Percentiles rank a stretch among this genome's conserved stretches.
These are phyloP conservation scores for Pseudogymnoascus sp. DNA, from an alignment of 2,329 filamentous ascomycete genomes.

Conservation along the genomic window DNA sequence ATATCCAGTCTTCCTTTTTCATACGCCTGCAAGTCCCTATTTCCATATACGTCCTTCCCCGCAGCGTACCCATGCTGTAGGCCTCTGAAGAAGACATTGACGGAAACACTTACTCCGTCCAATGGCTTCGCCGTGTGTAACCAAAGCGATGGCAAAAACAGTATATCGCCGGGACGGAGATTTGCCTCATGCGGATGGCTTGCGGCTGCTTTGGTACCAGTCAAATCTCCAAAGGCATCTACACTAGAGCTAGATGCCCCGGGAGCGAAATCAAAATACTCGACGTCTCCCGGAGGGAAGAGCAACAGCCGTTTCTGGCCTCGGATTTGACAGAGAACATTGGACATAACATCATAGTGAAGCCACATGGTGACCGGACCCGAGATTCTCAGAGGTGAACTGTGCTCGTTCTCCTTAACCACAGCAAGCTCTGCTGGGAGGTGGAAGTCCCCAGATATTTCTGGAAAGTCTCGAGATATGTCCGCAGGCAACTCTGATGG, in stretches of 20 bases:
- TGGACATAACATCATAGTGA: slow-evolving; percentile 87
- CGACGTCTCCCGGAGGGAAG: slow-evolving; percentile 71
- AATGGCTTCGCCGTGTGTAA: slow-evolving; percentile 65
- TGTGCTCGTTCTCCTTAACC: slow-evolving; percentile 60
- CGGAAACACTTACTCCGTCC: slow-evolving; percentile 57
- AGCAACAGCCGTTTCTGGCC: slow-evolving; percentile 68
- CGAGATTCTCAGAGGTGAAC: slow-evolving; percentile 71
- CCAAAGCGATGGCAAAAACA: slow-evolving; percentile 81
- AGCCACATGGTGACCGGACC: slow-evolving; percentile 82
- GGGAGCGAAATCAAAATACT: slow-evolving; percentile 60
- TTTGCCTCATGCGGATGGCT: slow-evolving; percentile 61
- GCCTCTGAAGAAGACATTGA: slow-evolving; percentile 85
- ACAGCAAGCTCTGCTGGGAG: slow-evolving; percentile 55
- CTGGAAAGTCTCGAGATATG: slow-evolving; percentile 64
- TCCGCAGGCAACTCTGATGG: slow-evolving; percentile 65
- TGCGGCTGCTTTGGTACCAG: slow-evolving; percentile 33
- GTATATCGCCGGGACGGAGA: slow-evolving; percentile 63
- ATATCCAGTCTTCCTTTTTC: slow-evolving; percentile 73
- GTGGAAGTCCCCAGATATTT: slow-evolving; percentile 60
- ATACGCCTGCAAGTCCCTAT: slow-evolving; percentile 76
- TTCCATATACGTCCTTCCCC: slow-evolving; percentile 81
- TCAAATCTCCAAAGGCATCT: slow-evolving; percentile 55
- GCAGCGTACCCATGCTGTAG: slow-evolving; percentile 60
- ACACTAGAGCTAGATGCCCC: slow-evolving; percentile 75
- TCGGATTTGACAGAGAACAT: slow-evolving; percentile 71